phyloP scores from a whole-genome alignment of 75 land plant species.

The Picea glauca region DNA sequence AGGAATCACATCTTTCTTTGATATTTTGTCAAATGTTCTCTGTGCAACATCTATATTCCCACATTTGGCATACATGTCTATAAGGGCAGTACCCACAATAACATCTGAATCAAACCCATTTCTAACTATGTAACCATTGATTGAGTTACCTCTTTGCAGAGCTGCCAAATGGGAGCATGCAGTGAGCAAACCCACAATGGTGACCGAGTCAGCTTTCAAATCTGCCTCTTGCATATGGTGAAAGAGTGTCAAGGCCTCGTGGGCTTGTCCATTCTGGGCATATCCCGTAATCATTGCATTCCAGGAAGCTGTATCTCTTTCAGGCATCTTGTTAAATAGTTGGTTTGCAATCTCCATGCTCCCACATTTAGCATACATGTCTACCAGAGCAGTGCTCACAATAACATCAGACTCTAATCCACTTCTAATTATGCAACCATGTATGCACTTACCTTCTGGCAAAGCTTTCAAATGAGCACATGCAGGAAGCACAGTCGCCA shows the following conservation, averaged over 20 bases:
- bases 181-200: constrained; percentile 46
- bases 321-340: constrained; percentile 39
- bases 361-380: constrained; percentile 60
- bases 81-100: constrained; percentile 55
- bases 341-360: constrained; percentile 26
- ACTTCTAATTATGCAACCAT: constrained; percentile 25
- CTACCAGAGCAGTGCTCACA: constrained; percentile 50
- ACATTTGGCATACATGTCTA: constrained; percentile 77
- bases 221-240: constrained; percentile 25
- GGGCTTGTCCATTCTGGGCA: constrained; percentile 33
- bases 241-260: constrained; percentile 48
- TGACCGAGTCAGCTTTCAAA: constrained; percentile 26
- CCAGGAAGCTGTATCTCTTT: constrained; percentile 55
- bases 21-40: constrained; percentile 45
- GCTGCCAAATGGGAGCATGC: constrained; percentile 41
- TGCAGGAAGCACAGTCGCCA: constrained; percentile 47
- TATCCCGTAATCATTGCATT: constrained; percentile 65
- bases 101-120: constrained; percentile 34
- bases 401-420: constrained; percentile 28
- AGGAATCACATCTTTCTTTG: constrained; percentile 35
- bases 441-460: constrained; percentile 35
- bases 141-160: constrained; percentile 35
- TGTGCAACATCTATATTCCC: constrained; percentile 36
- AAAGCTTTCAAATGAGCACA: constrained; percentile 36
- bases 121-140: constrained; percentile 42